These are phyloP conservation scores for Sextonia rubra DNA, from an alignment of 164 flowering plant genomes.

Conservation along the genomic window DNA sequence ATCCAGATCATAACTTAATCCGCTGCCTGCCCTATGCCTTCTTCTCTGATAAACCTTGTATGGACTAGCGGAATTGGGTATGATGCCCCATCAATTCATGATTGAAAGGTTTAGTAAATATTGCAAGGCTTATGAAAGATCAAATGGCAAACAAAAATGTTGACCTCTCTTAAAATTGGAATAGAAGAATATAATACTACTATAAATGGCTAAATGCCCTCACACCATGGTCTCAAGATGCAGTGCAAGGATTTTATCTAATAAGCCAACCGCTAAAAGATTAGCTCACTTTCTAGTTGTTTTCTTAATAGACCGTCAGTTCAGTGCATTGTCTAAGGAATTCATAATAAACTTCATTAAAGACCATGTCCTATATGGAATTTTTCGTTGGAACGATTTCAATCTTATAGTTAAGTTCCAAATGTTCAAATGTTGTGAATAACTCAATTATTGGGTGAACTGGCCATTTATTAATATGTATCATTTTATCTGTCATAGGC, in stretches of 20 bases:
- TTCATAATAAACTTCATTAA: no score
- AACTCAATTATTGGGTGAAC: not conserved
- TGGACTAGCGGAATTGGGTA: no score
- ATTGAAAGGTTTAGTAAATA: no score
- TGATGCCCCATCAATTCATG: no score
- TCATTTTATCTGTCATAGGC: constrained; percentile 38
- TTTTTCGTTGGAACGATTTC: not conserved
- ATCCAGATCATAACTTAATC: no score
- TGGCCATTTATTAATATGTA: not conserved
- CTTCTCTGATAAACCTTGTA: no score
- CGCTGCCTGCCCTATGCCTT: no score
- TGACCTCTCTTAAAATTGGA: no score
- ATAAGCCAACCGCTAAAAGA: not conserved
- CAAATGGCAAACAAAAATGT: no score
- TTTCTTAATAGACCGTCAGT: not conserved
- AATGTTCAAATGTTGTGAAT: no score
- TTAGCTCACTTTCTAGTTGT: not conserved
- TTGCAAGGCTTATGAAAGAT: no score
- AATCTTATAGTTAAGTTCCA: not conserved
- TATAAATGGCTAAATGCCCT: not conserved
- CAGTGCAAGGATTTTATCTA: not conserved
- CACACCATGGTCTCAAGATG: not conserved
- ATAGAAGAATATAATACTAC: not conserved
- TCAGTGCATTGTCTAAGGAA: not conserved
- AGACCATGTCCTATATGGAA: not conserved